Evolutionary conservation across 108 stramenopile species (phyloP), one percentile per base, ranked within the genome.

Genomic region (Stephanodiscus triporus): DNA sequence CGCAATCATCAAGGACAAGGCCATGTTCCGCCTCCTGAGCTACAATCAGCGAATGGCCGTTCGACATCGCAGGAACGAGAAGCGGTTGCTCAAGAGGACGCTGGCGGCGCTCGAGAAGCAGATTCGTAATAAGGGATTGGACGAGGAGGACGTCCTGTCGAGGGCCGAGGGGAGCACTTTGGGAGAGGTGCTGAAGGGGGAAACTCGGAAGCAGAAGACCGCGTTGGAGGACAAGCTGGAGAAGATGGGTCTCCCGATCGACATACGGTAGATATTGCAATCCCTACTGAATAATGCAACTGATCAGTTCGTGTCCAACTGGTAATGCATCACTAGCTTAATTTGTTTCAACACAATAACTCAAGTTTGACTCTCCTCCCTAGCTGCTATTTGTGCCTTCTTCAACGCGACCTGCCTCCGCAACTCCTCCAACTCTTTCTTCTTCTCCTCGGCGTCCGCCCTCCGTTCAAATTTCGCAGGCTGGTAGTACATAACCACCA

Each of bases 401-500:
- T 86, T 88, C 48, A 73, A 76, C 53, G 84, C 76, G 0, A 93
- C 83, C 73, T 88, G 82, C 63, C 83, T 80, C 61, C 96, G 88
- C 49, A 99, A 77, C 53, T 97, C 97, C 74, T 97, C 96, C 42
- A 99, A 63, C 85, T 99, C 97, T 71, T 89, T 84, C 70, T 96
- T 87, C 83, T 97, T 88, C 19, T 89, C 89, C 76, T 95, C 88
- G 38, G 84, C 79, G 56, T 94, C 77, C 24, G 70, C 73, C 73
- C 90, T 70, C 27, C 75, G 72, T 64, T 88, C 82, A 43, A 95
- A 89, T 73, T 90, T 85, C 9, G 93, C 87, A 1, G 93, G 91
- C 84, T 98, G 96, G 67, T 98, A 99, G 81, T 98, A 99, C 77
- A 99, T 88, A 9, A 97, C 96, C 24, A 97, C 92, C 19, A 99